These are phyloP conservation scores for Diaporthe citri DNA, from an alignment of 2,329 filamentous ascomycete genomes.

Conservation along the genomic window DNA sequence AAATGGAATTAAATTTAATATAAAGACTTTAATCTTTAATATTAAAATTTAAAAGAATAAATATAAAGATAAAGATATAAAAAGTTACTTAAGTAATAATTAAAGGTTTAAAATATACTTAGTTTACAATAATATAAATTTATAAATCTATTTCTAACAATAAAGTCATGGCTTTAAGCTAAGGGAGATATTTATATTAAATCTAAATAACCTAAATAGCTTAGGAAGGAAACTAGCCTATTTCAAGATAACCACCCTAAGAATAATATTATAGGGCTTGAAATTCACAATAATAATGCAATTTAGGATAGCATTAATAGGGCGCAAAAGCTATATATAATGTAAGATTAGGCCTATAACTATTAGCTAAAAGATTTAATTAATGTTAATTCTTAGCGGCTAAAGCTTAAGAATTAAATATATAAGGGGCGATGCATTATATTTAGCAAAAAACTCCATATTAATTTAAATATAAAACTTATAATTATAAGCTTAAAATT, in stretches of 20 bases:
- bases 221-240: not conserved
- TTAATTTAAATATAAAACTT: not conserved
- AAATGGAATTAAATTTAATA: not conserved
- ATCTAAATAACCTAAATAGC: not conserved
- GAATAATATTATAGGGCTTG: not conserved
- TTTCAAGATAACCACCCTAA: not conserved
- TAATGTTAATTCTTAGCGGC: too few species aligned
- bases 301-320: not conserved
- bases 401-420: not conserved
- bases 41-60: not conserved
- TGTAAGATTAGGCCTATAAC: not conserved
- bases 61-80: not conserved
- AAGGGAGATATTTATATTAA: not conserved
- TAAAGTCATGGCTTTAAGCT: not conserved
- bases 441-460: not conserved
- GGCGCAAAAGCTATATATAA: not conserved
- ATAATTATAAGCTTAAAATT: not conserved
- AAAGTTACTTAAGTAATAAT: not conserved
- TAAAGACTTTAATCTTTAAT: not conserved
- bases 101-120: too few species aligned
- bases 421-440: not conserved
- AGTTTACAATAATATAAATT: not conserved
- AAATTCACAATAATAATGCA: not conserved
- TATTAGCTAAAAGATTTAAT: not conserved
- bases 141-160: not conserved